phyloP scores from a whole-genome alignment of 768 basidiomycete genomes.

The Mycena albidolilacea region DNA sequence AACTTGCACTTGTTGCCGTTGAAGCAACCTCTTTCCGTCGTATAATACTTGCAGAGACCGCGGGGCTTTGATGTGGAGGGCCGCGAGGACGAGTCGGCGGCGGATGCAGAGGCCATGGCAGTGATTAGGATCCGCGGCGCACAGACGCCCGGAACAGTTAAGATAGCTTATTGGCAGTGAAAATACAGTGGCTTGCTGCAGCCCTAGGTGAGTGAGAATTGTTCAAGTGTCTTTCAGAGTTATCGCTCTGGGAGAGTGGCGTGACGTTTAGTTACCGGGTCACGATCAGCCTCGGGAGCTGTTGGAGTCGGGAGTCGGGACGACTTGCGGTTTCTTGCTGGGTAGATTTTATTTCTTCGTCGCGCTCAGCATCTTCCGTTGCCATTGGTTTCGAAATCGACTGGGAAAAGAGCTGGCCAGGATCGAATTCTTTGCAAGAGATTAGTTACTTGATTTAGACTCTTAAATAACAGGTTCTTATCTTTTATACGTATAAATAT shows the following conservation, averaged over 20 bases:
- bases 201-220: not conserved
- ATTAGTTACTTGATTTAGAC: no score
- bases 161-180: not conserved
- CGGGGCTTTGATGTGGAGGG: slow-evolving; percentile 80
- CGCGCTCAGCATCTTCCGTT: no score
- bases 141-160: not conserved
- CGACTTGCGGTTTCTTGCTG: no score
- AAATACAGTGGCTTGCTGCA: not conserved
- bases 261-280: not conserved
- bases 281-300: no score
- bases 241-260: not conserved
- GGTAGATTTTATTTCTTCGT: no score
- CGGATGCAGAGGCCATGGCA: not conserved
- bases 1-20: slow-evolving; percentile 82
- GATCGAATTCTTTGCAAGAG: no score
- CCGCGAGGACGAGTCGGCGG: slow-evolving; percentile 46
- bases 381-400: no score
- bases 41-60: slow-evolving; percentile 80
- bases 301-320: no score
- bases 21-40: slow-evolving; percentile 76
- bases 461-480: no score
- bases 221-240: not conserved
- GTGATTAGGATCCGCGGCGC: not conserved
- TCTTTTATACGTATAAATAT: no score
- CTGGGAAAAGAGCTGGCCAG: no score